Base-by-base conservation (phyloP, 1,139 yeast species). In the Wickerhamomyces sp. region DNA sequence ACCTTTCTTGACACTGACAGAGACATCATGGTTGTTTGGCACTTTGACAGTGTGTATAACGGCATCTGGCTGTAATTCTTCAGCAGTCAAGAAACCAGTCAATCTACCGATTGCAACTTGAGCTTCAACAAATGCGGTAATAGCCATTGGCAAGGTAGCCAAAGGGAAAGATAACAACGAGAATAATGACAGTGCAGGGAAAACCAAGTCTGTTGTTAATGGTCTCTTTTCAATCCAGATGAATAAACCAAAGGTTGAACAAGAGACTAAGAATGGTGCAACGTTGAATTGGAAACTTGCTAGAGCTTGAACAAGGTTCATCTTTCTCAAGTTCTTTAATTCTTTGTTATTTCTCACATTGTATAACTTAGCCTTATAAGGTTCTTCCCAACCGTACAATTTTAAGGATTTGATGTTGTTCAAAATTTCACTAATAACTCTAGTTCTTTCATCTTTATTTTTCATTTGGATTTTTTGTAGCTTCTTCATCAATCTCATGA, bases 301-400 rank as follows among this genome's bases (percentile, higher is more conserved):
- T 39, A 79, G 60, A 1, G 97, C 94, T 58, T 77, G 76, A 58
- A 84, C 81, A 15, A 81, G 60, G 47, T 96, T 96, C 70, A 90
- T 84, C 49, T 68, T 76, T 52, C 74, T 80, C 62, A 92, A 72
- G 51, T 87, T 90, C 34, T 70, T 71, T 61, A 94, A 76, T 64
- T 94, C 99, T 57, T 82, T 81, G 41, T 89, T 87, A 55, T 90
- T 88, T 71, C 99, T 82, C 28, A 92, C 96, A 52, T 78, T 67
- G 53, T 76, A 78, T 42, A 92, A 70, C 53, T 81, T 82, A 22
- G 72, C 72, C 54, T 78, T 76, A 60, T 88, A 92, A 8, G 97
- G 96, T 22, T 63, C 64, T 65, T 92, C 98, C 98, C 98, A 92
- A 5, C 95, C 96, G 55, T 92, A 92, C 37, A 92, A 71, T 62